Conservation (phyloP, 306 rosid genomes). For the Corylus americana region DNA sequence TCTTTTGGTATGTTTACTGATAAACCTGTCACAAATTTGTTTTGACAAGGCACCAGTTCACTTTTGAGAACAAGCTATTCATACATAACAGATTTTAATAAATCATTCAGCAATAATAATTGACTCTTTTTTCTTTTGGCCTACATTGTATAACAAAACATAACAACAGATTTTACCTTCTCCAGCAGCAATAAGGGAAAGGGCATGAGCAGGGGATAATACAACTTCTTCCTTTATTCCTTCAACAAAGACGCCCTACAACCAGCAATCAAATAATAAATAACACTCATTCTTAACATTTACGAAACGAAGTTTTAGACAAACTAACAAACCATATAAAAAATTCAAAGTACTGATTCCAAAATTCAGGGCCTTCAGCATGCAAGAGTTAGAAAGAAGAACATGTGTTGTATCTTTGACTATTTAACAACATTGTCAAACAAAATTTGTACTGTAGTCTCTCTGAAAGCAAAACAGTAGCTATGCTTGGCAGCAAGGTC, state of each 20-base stretch:
- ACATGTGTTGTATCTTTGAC: not conserved
- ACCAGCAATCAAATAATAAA: slow-evolving; percentile 34
- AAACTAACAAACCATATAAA: slow-evolving; percentile 7
- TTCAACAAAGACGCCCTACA: slow-evolving; percentile 93
- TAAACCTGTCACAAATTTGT: not conserved
- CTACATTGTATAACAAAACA: not conserved
- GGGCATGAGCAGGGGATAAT: slow-evolving; percentile 97
- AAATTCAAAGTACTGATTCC: not conserved
- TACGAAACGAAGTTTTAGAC: slow-evolving; percentile 21
- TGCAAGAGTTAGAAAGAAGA: not conserved
- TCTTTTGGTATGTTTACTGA: not conserved
- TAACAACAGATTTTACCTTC: slow-evolving; percentile 63
- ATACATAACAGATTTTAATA: not conserved
- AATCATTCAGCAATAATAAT: not conserved
- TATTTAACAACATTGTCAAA: not conserved
- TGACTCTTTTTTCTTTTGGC: not conserved
- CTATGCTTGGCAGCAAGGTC: not conserved
- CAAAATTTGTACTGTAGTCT: not conserved
- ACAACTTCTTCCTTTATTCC: slow-evolving; percentile 99
- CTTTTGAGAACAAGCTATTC: not conserved
- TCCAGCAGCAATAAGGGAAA: slow-evolving; percentile 97
- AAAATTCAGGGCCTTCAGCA: not conserved
- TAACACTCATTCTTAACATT: not conserved
- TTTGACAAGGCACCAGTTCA: not conserved
- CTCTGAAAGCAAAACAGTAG: not conserved